Conservation (phyloP, 2,329 filamentous ascomycete species). For the Bertia moriformis region DNA sequence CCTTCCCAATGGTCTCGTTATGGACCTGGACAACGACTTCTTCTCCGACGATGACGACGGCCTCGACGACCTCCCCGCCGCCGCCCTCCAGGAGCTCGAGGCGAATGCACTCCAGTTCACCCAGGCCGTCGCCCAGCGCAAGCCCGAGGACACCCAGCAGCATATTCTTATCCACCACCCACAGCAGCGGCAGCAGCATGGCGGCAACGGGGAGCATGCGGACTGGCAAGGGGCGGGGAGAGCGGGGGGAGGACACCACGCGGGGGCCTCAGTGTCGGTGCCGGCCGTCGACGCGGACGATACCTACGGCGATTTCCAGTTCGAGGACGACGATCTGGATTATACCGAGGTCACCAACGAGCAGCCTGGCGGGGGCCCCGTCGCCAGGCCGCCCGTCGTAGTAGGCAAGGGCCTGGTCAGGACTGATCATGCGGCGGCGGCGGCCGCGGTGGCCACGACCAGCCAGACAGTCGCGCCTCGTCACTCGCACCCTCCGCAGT, state of each 20-base stretch:
- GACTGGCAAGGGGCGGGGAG: neutral
- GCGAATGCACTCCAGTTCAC: slow-evolving; percentile 47
- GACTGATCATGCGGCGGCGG: slow-evolving; percentile 2
- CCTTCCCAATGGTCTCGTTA: too few species aligned
- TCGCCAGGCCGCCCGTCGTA: slow-evolving; percentile 17
- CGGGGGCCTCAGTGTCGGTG: too few species aligned
- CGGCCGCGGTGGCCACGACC: slow-evolving; percentile 3
- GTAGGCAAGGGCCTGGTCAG: too few species aligned
- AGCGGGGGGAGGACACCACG: neutral
- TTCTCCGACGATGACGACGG: slow-evolving; percentile 35
- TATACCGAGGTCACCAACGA: slow-evolving; percentile 39
- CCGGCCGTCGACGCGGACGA: too few species aligned
- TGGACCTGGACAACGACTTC: slow-evolving; percentile 41
- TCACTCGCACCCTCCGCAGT: neutral
- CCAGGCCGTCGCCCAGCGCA: slow-evolving; percentile 20
- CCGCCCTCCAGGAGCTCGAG: slow-evolving; percentile 46
- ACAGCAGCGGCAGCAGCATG: slow-evolving; percentile 4
- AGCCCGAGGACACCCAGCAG: slow-evolving; percentile 11
- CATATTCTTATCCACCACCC: slow-evolving; percentile 4
- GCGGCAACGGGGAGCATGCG: neutral
- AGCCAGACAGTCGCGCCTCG: neutral
- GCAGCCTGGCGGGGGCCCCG: slow-evolving; percentile 22
- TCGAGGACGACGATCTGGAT: slow-evolving; percentile 40
- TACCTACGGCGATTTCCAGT: slow-evolving; percentile 24
- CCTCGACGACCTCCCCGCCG: slow-evolving; percentile 43